Base-by-base conservation (phyloP, 768 basidiomycete species). In the Boletus rubroflammeus region DNA sequence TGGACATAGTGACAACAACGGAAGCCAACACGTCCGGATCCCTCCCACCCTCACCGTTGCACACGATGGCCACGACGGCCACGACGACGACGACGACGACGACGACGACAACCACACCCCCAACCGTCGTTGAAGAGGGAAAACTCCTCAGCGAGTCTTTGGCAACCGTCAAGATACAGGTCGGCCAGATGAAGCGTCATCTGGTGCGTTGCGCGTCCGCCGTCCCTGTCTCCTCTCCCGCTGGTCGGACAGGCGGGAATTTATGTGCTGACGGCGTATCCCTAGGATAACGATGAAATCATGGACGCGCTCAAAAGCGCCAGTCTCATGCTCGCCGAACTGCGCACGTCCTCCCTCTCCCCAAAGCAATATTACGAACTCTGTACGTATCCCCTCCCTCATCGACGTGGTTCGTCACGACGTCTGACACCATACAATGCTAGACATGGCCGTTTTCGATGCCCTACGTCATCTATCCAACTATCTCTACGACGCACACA, bases 341-440 rank as follows among this genome's bases (percentile, higher is more conserved):
- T 98, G 23, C 81, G 97, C 52, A 98, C 96, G 0, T 93, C 90
- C 2, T 91, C 91, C 10, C 78, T 98, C 60, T 89, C 90, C 2
- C 92, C 94, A 11, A 99, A 99, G 68, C 94, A 98, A 67, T 99
- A 99, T 73, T 98, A 98, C 70, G 97, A 98, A 76, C 85, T 98
- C 34, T 98, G 94, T 96, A 57, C 60, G 86, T 62, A 15, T 19
- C 26, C 29, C 35, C 36, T 25, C 32, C 35, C 14, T 5, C 2
- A 6, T 11, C 19, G 19, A 9, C 46, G 13, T 32, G n/a, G 17
- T 32, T 13, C 15, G 3, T 19, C 8, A 14, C n/a, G 1, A 8
- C 11, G 1, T 21, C 50, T 51, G 32, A 63, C 51, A 1, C 38
- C 23, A n/a, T 14, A 6, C 10, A 6, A 11, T 21, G 1, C 29